Evolutionary conservation across 139 green algal species (phyloP), one percentile per base, ranked within the genome.

Genomic region (Auxenochlorella pyrenoidosa): DNA sequence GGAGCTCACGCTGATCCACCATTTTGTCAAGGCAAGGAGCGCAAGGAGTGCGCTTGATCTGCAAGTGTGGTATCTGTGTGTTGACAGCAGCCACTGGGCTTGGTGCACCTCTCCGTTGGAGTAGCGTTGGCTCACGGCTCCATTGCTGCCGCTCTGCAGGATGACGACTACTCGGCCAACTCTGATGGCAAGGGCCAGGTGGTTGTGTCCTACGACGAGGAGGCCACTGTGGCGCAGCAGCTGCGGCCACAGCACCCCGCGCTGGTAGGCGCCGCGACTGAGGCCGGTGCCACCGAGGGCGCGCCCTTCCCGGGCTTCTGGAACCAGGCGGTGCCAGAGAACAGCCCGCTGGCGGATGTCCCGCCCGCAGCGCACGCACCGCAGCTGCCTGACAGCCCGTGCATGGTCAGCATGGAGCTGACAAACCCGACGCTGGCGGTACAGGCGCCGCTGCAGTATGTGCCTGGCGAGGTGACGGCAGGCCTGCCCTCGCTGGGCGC

Each of bases 1-100:
- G 10, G 88, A 91, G 78, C 79, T 92, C 40, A 92, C 89, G 1
- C 60, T 90, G 71, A 44, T 92, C 5, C 89, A 90, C 54, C 66
- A 82, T 38, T 92, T 92, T 82, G 59, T 88, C 51, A 92, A 90
- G 89, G 89, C 81, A 76, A 22, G 58, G 59, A 63, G 12, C 8
- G 8, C 12, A 12, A 12, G 6, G 47, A 12, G 47, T n/a, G n/a
- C n/a, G n/a, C n/a, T n/a, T n/a, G n/a, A n/a, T n/a, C n/a, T n/a
- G n/a, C n/a, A n/a, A n/a, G n/a, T n/a, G n/a, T n/a, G n/a, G n/a
- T n/a, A n/a, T n/a, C n/a, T n/a, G n/a, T n/a, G n/a, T n/a, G n/a
- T n/a, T n/a, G n/a, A n/a, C n/a, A n/a, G n/a, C n/a, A n/a, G n/a
- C n/a, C n/a, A n/a, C n/a, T n/a, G n/a, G n/a, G n/a, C n/a, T n/a